Percentiles rank a stretch among this genome's conserved stretches.
These are phyloP conservation scores for Mucor ambiguus DNA, from an alignment of 371 early-diverging fungal species.

Conservation along the genomic window DNA sequence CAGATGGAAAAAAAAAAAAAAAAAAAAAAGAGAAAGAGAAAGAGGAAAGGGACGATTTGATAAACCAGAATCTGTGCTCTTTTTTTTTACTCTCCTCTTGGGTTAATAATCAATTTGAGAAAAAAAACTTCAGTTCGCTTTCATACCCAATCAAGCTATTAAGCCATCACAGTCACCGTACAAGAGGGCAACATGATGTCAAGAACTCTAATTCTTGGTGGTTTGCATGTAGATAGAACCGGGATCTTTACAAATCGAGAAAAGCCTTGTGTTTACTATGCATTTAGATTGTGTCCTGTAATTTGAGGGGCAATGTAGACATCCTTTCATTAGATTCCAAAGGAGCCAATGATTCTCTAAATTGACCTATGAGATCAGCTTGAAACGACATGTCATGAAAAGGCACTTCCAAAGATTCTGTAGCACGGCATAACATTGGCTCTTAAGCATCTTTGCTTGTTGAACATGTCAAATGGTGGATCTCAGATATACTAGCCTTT, in stretches of 20 bases:
- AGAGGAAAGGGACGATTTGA: neutral
- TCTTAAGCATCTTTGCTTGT: too few relatives aligned
- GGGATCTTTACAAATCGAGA: neutral
- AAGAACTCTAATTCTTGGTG: neutral
- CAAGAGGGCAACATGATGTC: neutral
- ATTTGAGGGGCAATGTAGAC: too few relatives aligned
- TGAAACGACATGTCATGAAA: too few relatives aligned
- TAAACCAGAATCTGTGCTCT: neutral
- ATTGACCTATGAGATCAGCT: too few relatives aligned
- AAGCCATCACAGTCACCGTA: neutral
- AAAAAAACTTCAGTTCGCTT: constrained; percentile 2
- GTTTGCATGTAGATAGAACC: neutral
- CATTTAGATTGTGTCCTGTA: neutral
- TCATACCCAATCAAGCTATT: constrained; percentile 1
- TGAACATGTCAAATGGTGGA: too few relatives aligned
- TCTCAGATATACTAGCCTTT: too few relatives aligned
- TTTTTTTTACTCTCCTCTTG: neutral
- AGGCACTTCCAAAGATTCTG: too few relatives aligned
- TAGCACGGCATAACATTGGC: too few relatives aligned
- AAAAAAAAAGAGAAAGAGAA: neutral
- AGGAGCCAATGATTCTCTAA: too few relatives aligned
- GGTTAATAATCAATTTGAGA: neutral
- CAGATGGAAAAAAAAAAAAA: neutral
- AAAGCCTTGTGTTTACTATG: neutral
- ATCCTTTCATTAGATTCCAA: too few relatives aligned